A percentile compares a stretch with the other conserved stretches of the same genome.
Evolutionary conservation across 2,329 filamentous ascomycete genomes (phyloP).

Genomic region (Sclerotinia spermophila): DNA sequence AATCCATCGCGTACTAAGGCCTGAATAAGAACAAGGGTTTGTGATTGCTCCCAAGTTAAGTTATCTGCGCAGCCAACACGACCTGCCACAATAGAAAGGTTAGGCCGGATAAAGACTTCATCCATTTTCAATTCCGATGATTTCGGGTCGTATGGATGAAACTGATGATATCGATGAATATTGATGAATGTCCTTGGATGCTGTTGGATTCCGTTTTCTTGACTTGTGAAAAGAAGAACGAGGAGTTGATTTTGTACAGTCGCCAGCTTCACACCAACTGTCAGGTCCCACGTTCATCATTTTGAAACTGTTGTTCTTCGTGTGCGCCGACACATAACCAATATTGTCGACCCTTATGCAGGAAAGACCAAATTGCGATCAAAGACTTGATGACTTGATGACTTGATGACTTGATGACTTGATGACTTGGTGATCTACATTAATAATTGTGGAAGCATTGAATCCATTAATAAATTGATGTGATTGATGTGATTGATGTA

Average conservation of each 20-base stretch:
- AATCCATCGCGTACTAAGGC: background rate
- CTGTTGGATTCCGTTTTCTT: background rate
- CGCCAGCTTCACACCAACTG: background rate
- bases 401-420: background rate
- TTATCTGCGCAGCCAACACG: background rate
- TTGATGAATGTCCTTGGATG: too few relatives aligned
- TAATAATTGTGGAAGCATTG: background rate
- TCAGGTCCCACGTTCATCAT: background rate
- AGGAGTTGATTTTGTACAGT: background rate
- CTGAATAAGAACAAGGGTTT: background rate
- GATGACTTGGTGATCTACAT: background rate
- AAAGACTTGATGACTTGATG: background rate
- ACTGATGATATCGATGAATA: background rate
- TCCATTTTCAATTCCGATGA: background rate
- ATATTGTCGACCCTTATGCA: background rate
- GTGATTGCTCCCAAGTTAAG: background rate
- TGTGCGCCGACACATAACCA: background rate
- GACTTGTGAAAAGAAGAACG: background rate
- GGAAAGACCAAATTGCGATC: background rate
- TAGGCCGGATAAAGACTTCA: background rate
- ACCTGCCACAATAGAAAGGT: background rate
- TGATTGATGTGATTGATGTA: background rate
- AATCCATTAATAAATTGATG: background rate
- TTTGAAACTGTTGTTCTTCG: background rate
- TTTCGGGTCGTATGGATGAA: background rate